phyloP scores from a whole-genome alignment of 2,329 filamentous ascomycete genomes.

The Alternaria rosae region DNA sequence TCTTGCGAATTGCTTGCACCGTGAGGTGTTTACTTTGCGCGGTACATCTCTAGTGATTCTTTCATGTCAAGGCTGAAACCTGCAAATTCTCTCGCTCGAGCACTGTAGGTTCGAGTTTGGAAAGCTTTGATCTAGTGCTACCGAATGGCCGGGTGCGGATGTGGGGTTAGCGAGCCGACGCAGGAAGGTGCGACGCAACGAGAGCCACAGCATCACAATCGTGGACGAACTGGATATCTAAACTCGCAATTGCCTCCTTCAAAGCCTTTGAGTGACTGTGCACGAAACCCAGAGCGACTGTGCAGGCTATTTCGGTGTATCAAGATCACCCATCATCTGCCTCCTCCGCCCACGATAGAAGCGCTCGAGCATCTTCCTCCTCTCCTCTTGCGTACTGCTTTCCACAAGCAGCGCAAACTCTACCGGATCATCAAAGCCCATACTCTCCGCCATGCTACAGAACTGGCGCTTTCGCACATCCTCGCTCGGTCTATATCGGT shows the following conservation, averaged over 20 bases:
- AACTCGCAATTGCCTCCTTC: neutral
- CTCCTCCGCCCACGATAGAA: conserved; percentile 78
- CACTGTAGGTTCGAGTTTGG: no score
- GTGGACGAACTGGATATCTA: neutral
- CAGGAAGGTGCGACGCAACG: neutral
- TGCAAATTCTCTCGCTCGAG: no score
- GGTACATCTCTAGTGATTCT: neutral
- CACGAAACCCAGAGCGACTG: neutral
- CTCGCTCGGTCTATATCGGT: conserved; percentile 74
- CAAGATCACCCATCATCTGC: conserved; percentile 33
- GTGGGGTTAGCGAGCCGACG: conserved; percentile 1
- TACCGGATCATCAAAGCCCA: conserved; percentile 76
- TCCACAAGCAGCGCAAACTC: conserved; percentile 93
- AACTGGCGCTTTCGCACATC: conserved; percentile 83
- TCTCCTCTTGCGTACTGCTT: conserved; percentile 83
- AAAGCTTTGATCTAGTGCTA: neutral
- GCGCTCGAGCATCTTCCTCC: conserved; percentile 76
- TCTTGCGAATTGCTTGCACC: neutral
- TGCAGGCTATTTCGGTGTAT: neutral
- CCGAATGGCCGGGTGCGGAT: neutral
- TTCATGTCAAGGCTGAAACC: neutral
- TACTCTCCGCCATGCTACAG: conserved; percentile 83
- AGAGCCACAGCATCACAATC: neutral
- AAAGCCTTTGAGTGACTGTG: neutral
- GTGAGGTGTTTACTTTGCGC: rapidly evolving